Conservation (phyloP, 208 protist species). For the Trypanosomatidae sp. region DNA sequence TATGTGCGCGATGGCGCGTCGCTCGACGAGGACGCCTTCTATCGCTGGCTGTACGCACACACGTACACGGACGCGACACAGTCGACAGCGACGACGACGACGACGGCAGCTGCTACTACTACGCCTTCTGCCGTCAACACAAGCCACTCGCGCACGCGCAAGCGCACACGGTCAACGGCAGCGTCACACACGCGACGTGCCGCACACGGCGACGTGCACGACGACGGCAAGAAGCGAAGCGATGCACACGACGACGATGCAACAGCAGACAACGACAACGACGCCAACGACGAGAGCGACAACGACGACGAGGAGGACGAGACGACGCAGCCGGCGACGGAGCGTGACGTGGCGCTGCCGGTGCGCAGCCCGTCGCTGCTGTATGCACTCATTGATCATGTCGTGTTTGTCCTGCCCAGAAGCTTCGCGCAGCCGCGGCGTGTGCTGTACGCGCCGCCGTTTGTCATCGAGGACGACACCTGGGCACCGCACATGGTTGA, state of each 20-base stretch:
- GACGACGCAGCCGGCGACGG: not conserved
- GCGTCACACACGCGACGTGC: too few relatives aligned
- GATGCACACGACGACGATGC: not conserved
- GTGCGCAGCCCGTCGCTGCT: slow-evolving; percentile 31
- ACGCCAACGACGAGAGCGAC: not conserved
- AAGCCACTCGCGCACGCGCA: too few relatives aligned
- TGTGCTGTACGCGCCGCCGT: slow-evolving; percentile 37
- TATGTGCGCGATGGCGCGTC: slow-evolving; percentile 59
- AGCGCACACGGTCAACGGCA: too few relatives aligned
- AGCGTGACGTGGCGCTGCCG: too few relatives aligned
- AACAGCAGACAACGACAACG: not conserved
- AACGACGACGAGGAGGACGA: not conserved
- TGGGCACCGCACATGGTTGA: slow-evolving; percentile 80
- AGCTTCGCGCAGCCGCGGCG: slow-evolving; percentile 62
- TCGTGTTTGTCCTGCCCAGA: slow-evolving; percentile 53
- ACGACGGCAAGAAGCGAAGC: not conserved
- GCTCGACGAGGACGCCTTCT: slow-evolving; percentile 40
- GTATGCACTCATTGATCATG: slow-evolving; percentile 48
- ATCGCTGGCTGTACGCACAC: slow-evolving; percentile 26
- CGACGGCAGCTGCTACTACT: not conserved
- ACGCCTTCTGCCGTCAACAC: too few relatives aligned
- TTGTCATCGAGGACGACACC: slow-evolving; percentile 66
- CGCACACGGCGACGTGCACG: too few relatives aligned
- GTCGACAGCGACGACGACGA: not conserved
- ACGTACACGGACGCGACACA: not conserved